Percentiles rank a stretch among this genome's conserved stretches.
These are phyloP conservation scores for Ascobolus immersus DNA, from an alignment of 495 filamentous ascomycete species.

Conservation along the genomic window DNA sequence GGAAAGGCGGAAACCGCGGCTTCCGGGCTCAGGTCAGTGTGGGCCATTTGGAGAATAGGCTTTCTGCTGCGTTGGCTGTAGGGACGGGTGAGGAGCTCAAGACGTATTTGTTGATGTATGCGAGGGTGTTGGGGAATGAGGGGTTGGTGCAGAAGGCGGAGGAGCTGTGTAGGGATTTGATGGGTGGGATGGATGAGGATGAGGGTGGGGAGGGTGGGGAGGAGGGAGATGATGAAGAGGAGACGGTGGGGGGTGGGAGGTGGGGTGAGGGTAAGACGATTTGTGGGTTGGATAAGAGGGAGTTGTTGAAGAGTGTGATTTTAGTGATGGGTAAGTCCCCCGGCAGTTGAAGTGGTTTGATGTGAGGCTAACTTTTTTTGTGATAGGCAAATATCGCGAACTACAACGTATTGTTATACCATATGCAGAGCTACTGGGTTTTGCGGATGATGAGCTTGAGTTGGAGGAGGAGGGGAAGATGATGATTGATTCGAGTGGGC, in stretches of 20 bases:
- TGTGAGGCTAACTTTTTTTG: conserved; percentile 15
- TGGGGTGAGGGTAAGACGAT: conserved; percentile 37
- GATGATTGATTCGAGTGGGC: too few species aligned
- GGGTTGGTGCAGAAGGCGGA: conserved; percentile 69
- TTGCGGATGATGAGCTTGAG: too few species aligned
- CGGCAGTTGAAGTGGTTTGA: neutral
- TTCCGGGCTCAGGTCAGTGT: conserved; percentile 82
- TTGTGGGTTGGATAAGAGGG: conserved; percentile 71
- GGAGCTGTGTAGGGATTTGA: conserved; percentile 54
- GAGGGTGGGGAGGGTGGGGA: conserved; percentile 25
- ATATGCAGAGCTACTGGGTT: conserved; percentile 49
- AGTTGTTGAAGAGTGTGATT: conserved; percentile 67
- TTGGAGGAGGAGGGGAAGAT: too few species aligned
- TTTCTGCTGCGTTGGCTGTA: conserved; percentile 66
- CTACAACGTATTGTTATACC: conserved; percentile 77
- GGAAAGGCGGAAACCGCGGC: conserved; percentile 68
- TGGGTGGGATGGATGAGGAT: conserved; percentile 32
- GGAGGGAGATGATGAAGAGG: conserved; percentile 10
- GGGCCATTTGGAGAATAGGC: conserved; percentile 81
- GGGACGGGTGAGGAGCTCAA: conserved; percentile 76
- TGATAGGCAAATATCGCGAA: conserved; percentile 74
- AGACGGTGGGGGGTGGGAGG: conserved; percentile 28
- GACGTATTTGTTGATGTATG: conserved; percentile 83
- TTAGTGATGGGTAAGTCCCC: conserved; percentile 59
- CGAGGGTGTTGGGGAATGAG: conserved; percentile 78